Base-by-base conservation (phyloP, 148 eudicot genomes). In the Drosera capensis region DNA sequence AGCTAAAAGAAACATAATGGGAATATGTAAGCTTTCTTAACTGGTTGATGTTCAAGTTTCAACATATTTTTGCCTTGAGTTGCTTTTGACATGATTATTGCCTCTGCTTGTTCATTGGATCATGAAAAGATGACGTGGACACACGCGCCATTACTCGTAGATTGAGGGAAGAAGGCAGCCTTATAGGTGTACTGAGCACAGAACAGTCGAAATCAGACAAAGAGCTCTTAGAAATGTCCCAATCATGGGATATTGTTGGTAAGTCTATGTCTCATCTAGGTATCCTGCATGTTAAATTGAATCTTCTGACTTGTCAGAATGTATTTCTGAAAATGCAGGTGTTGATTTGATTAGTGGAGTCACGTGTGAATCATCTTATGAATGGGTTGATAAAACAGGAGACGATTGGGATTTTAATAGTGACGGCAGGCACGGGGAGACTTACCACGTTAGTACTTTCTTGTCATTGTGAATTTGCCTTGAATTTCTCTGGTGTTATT, bases 141-240 rank as follows among this genome's bases (percentile, higher is more conserved):
- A 88, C 97, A 26, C 87, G 95, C 54, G 95, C 97, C 47, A 88
- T 88, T 43, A 88, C 97, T 38, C 83, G 93, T 56, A 67, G 97
- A 70, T 56, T 88, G 60, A 71, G 97, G 62, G 70, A 88, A 71
- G 95, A 88, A 59, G 97, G 97, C 15, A 88, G 97, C 67, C 95
- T 88, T 51, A 71, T 80, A 46, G 97, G 97, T 65, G 97, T 88
- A 14, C 66, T 88, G 62, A 88, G 95, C 72, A 88, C 97, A 12
- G 97, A 83, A 71, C 49, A 72, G 20, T 43, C 73, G 22, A 88
- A 80, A 73, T 71, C 92, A 6, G 95, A 88, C 47, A 77, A 72
- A 7, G 77, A 84, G 37, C 95, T 88, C 35, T 67, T 88, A 58
- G 68, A 75, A 30, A 80, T 80, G 75, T 82, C 97, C 43, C 87